Percentiles rank a stretch among this genome's conserved stretches.
phyloP scores from a whole-genome alignment of 768 basidiomycete species.

The Leucocoprinus leucothites region DNA sequence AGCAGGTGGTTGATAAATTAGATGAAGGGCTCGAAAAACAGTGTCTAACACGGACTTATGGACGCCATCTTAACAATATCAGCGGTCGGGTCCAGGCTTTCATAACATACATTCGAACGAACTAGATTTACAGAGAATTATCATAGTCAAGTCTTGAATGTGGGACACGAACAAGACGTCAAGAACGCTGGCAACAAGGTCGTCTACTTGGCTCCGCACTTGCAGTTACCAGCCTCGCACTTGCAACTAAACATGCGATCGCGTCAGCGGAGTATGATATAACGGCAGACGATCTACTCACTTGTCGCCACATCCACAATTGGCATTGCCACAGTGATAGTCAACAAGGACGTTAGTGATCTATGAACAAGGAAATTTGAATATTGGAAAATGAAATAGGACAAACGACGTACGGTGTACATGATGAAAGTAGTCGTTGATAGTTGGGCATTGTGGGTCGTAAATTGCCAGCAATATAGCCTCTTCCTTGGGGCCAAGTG shows the following conservation, averaged over 20 bases:
- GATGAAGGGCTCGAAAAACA: too few relatives aligned
- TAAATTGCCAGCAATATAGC: background rate
- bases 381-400: background rate
- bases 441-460: background rate
- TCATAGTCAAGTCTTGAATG: too few relatives aligned
- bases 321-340: slow-evolving; percentile 4
- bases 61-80: too few relatives aligned
- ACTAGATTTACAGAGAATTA: too few relatives aligned
- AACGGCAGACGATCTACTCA: background rate
- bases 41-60: too few relatives aligned
- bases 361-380: background rate
- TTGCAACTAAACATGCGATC: background rate
- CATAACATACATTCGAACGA: too few relatives aligned
- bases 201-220: slow-evolving; percentile 7
- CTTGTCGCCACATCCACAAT: slow-evolving; percentile 9
- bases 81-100: too few relatives aligned
- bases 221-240: slow-evolving; percentile 7
- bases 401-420: background rate
- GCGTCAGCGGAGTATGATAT: background rate
- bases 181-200: too few relatives aligned
- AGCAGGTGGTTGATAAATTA: too few relatives aligned
- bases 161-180: too few relatives aligned
- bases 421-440: background rate
- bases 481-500: background rate
- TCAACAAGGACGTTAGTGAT: background rate